These are phyloP conservation scores for Leccinum pellstonianum DNA, from an alignment of 768 basidiomycete species.

Conservation along the genomic window DNA sequence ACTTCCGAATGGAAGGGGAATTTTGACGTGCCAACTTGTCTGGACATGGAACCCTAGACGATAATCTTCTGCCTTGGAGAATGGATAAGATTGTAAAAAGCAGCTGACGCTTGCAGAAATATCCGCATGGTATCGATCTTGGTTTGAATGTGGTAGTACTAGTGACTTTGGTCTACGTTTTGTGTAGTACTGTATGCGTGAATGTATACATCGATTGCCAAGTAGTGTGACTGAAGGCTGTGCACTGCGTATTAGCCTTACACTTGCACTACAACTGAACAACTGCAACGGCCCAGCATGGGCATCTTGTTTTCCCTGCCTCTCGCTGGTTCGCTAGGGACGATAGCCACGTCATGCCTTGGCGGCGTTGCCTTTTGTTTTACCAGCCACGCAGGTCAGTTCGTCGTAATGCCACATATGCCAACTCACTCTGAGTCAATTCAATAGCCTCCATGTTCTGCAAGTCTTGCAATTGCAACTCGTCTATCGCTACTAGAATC, in stretches of 20 bases:
- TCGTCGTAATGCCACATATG: background rate
- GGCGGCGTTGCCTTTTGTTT: constrained; percentile 83
- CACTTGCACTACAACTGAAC: background rate
- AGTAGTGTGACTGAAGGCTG: too few relatives aligned
- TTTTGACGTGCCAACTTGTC: background rate
- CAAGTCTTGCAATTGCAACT: constrained; percentile 99
- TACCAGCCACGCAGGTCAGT: constrained; percentile 78
- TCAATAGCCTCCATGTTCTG: constrained; percentile 86
- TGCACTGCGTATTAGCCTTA: background rate
- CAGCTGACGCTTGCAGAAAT: background rate
- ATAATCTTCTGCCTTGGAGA: background rate
- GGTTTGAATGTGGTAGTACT: background rate
- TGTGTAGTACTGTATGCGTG: background rate
- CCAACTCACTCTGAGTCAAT: background rate
- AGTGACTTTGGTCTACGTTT: background rate
- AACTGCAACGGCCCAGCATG: constrained; percentile 45
- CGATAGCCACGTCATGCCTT: constrained; percentile 81
- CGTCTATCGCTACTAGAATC: constrained; percentile 94
- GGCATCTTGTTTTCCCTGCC: constrained; percentile 74
- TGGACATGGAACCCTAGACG: background rate
- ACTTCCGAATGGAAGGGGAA: background rate
- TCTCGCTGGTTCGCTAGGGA: constrained; percentile 61
- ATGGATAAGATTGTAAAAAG: background rate
- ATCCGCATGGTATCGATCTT: too few relatives aligned
- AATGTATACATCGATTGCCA: background rate